Evolutionary conservation across 1,284 basidiomycete genomes (phyloP).

Genomic region (Austroboletus novae-zelandiae): DNA sequence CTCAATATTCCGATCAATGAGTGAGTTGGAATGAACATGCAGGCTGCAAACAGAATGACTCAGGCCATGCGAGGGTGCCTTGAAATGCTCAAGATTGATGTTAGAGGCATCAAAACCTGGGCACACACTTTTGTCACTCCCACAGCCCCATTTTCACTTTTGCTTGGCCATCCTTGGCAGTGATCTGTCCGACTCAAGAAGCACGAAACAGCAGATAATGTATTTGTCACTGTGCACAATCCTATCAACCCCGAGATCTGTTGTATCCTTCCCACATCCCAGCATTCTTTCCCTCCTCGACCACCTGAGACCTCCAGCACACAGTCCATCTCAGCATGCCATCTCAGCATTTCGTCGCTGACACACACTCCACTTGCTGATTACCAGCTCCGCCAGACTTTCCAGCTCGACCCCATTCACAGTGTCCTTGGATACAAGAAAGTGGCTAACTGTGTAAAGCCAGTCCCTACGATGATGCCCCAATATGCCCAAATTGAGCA

Average conservation of each 20-base stretch:
- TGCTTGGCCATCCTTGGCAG: constrained; percentile 22
- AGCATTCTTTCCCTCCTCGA: no score
- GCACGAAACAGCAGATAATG: not conserved
- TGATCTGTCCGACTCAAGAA: not conserved
- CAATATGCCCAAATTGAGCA: constrained; percentile 9
- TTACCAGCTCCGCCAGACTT: not conserved
- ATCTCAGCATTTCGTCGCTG: not conserved
- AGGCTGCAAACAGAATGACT: constrained; percentile 15
- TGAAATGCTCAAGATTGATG: constrained; percentile 14
- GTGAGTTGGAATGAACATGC: constrained; percentile 10
- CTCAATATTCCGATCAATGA: not conserved
- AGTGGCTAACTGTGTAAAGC: not conserved
- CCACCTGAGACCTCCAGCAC: no score
- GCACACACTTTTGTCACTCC: constrained; percentile 21
- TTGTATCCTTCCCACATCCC: not conserved
- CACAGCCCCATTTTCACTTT: constrained; percentile 13
- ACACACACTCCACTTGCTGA: not conserved
- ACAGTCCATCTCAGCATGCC: no score
- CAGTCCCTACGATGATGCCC: constrained; percentile 17
- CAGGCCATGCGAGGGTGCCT: constrained; percentile 9
- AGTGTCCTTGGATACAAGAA: not conserved
- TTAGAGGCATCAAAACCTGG: constrained; percentile 16
- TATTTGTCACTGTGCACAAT: constrained; percentile 7
- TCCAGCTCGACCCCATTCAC: not conserved
- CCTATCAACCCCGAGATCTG: not conserved